Evolutionary conservation across 2,329 filamentous ascomycete genomes (phyloP).

Genomic region (Bimuria novae-zelandiae): DNA sequence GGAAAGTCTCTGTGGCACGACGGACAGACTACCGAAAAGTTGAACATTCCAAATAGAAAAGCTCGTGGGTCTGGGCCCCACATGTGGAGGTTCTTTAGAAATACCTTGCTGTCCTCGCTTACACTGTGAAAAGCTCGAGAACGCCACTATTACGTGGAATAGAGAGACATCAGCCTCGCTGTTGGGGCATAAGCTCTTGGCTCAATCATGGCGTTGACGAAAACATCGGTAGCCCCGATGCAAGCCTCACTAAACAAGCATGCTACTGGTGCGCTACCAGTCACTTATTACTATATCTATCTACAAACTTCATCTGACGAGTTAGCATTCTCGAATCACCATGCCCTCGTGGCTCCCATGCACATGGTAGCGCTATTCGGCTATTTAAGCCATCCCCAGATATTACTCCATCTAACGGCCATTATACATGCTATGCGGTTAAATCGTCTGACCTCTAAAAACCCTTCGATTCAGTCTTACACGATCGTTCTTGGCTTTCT

Average conservation of each 20-base stretch:
- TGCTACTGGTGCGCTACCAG: background rate
- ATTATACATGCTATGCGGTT: constrained; percentile 36
- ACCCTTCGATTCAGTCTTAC: constrained; percentile 17
- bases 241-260: background rate
- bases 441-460: constrained; percentile 32
- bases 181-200: no score
- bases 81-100: no score
- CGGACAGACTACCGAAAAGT: no score
- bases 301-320: background rate
- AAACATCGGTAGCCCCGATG: background rate
- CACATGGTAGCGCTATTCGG: constrained; percentile 23
- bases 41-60: no score
- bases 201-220: background rate
- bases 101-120: no score
- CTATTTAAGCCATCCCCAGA: constrained; percentile 26
- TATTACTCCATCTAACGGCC: constrained; percentile 29
- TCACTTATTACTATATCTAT: background rate
- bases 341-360: constrained; percentile 9
- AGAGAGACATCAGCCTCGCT: no score
- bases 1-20: no score
- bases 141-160: no score
- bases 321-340: background rate
- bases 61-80: no score
- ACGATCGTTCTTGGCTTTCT: constrained; percentile 20
- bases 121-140: no score